Base-by-base conservation (phyloP, 306 rosid species). In the Psophocarpus tetragonolobus region DNA sequence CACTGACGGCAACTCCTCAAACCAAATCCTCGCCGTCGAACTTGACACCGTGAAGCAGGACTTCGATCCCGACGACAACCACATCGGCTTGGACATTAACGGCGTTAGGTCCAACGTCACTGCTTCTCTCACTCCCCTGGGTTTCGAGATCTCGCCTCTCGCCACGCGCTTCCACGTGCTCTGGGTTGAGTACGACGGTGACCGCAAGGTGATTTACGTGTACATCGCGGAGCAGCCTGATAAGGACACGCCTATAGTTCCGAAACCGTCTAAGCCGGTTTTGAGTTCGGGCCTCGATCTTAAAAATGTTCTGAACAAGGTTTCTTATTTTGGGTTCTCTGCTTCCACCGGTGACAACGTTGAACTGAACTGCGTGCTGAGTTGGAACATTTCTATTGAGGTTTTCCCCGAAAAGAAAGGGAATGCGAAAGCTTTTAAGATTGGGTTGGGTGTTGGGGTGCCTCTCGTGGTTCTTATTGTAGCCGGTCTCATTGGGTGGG, bases 361-460 rank as follows among this genome's bases (percentile, higher is more conserved):
- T 41, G 83, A 92, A 75, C 74, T 92, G 26, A 88, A 92, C 80
- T 92, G 95, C 33, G 81, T 92, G 2, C 70, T 92, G 45, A 84
- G 20, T 51, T 92, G 97, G 97, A 92, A 92, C 39, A 69, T 92
- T 2, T 82, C 95, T 2, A 90, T 92, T 8, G 88, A 87, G 23
- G 13, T 27, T 3, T 71, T 92, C 0, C 58, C 89, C 0, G 62
- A 65, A 0, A 21, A 50, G 6, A 15, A 38, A 0, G 13, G 23
- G 0, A 10, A 2, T 2, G 10, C 1, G 0, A 30, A 41, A 2
- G 6, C n/a, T 12, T 15, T 89, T 33, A 58, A 15, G 69, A 82
- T 92, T 9, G 90, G 83, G 11, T 67, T 90, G 48, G 86, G 87
- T 1, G 84, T 88, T 18, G 92, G 96, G 11, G 68, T 86, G 17